Evolutionary conservation across 2,329 filamentous ascomycete genomes (phyloP), one percentile per base, ranked within the genome.

Genomic region (Aspergillus sp.): DNA sequence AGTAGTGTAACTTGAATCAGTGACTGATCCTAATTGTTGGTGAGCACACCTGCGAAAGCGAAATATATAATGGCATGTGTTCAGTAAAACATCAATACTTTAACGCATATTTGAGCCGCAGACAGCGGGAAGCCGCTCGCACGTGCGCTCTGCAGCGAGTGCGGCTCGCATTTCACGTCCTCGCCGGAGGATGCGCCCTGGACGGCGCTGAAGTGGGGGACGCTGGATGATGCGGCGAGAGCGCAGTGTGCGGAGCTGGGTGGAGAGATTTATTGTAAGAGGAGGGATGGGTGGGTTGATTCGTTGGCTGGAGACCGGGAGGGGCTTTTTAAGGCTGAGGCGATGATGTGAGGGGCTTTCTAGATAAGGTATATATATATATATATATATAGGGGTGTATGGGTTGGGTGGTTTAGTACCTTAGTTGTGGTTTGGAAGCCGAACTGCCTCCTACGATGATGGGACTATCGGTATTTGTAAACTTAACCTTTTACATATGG

Each of bases 251-350:
- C 34, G 20, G 53, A 62, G 32, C 15, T 67, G 47, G 55, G 32
- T 7, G 24, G 55, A 20, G 66, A 67, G 56, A 66, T 68, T 32
- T 68, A 54, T 53, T 60, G 54, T 45, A 54, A 60, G 32, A 60
- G 65, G 41, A 64, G 56, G 60, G 65, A 68, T 47, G 41, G n/a
- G 8, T 68, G 61, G 57, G 41, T 67, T 55, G 64, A 61, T 7
- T 41, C 34, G 17, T 48, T 67, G 38, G 43, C 18, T 30, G 42
- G 42, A 8, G 54, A 38, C 17, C 57, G 1, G 17, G 12, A 39
- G 20, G 48, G 36, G 12, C 13, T n/a, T 34, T 34, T 67, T 55
- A 58, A 38, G 44, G 39, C 50, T 12, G 44, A 38, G 36, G 34
- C 13, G 34, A 51, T 42, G 48, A 8, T n/a, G 17, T 24, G 41